Evolutionary conservation across 805 yeast genomes (phyloP), one percentile per base, ranked within the genome.

Genomic region (Tetrapisispora taiwanensis): DNA sequence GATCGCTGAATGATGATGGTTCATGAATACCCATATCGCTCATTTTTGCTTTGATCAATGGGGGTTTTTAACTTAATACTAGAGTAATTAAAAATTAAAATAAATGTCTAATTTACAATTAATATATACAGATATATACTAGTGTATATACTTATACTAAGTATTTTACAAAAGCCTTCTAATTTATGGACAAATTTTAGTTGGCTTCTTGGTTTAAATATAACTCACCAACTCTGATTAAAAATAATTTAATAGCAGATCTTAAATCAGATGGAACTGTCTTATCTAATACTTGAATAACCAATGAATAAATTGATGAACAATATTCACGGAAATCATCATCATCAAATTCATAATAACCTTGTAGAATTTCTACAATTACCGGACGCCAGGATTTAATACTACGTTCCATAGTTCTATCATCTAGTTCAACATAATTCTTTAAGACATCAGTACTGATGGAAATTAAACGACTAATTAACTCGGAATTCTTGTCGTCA

Each of bases 301-400:
- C 77, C 41, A 78, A 66, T 30, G 69, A 71, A 61, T 81, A 84
- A 67, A 82, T 74, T 17, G 61, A 69, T 0, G 86, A 78, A 52
- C 84, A 73, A 54, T 76, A 70, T 42, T 62, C 61, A 30, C 60
- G 59, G 60, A 86, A 87, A 60, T 87, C 95, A 1, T 67, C 75
- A 41, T 79, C 84, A 53, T 83, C 84, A 51, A 92, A 73, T 56
- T 80, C 84, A 39, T 78, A 76, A 55, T 81, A 82, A 3, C 95
- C 96, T 59, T 84, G 88, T 50, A 82, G 68, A 20, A 92, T 83
- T 59, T 84, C 95, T 30, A 85, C 82, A 33, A 90, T 87, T 17
- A 92, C 97, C 0, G 97, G 97, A 54, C 84, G 74, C 94, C 97
- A 83, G 3, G 94, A 81, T 15, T 76, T 71, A 36, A 90, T 78